phyloP scores from a whole-genome alignment of 2,329 filamentous ascomycete species.

The Cladosporium sp. region DNA sequence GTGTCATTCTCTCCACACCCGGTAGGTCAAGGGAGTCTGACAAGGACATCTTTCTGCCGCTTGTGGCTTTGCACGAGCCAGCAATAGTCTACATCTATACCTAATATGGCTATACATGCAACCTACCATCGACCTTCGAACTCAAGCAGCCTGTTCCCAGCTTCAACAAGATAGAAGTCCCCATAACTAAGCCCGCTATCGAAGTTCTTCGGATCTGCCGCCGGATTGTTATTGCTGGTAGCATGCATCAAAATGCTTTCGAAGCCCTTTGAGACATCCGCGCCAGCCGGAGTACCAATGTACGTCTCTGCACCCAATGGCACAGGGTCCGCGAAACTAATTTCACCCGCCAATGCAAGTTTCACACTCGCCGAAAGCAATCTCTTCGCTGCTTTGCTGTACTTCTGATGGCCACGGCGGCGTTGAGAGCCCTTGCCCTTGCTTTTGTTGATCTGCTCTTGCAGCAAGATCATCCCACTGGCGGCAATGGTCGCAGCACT shows the following conservation, averaged over 20 bases:
- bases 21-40: too few species aligned
- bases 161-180: slow-evolving; percentile 18
- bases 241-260: slow-evolving; percentile 19
- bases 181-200: slow-evolving; percentile 18
- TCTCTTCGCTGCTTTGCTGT: slow-evolving; percentile 11
- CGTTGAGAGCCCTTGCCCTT: not conserved
- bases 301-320: slow-evolving; percentile 15
- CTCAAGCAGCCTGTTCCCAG: slow-evolving; percentile 15
- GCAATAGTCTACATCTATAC: too few species aligned
- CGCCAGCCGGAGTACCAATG: slow-evolving; percentile 15
- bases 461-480: slow-evolving; percentile 16
- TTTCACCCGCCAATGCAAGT: slow-evolving; percentile 15
- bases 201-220: slow-evolving; percentile 14
- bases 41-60: too few species aligned
- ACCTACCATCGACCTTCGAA: not conserved
- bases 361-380: slow-evolving; percentile 11
- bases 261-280: slow-evolving; percentile 12
- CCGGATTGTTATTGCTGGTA: slow-evolving; percentile 18
- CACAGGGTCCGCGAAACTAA: slow-evolving; percentile 16
- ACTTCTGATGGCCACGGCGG: not conserved
- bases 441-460: slow-evolving; percentile 15
- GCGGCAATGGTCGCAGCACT: slow-evolving; percentile 17
- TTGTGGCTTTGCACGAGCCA: too few species aligned
- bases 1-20: too few species aligned
- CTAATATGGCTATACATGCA: too few species aligned